These are phyloP conservation scores for Calonectria hawksworthii DNA, from an alignment of 2,329 filamentous ascomycete genomes.

Conservation along the genomic window DNA sequence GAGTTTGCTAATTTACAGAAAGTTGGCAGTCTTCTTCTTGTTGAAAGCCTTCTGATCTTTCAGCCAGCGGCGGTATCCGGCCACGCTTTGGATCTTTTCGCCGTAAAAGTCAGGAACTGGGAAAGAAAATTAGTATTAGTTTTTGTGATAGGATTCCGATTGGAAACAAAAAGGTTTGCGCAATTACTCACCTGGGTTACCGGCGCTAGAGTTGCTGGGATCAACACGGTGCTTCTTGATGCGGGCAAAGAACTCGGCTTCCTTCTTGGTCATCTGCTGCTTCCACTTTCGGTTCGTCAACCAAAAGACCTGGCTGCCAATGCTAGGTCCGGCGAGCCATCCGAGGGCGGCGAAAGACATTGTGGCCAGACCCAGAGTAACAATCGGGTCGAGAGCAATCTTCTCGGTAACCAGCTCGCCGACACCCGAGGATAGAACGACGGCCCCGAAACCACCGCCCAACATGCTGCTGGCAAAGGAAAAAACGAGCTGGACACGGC, in stretches of 20 bases:
- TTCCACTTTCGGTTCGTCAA: slow-evolving; percentile 79
- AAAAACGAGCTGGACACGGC: slow-evolving; percentile 85
- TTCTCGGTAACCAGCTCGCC: slow-evolving; percentile 79
- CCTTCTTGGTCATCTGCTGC: slow-evolving; percentile 85
- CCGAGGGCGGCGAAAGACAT: slow-evolving; percentile 83
- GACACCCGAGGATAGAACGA: slow-evolving; percentile 78
- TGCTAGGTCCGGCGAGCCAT: slow-evolving; percentile 87
- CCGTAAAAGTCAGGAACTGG: slow-evolving; percentile 97
- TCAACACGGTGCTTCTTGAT: slow-evolving; percentile 95
- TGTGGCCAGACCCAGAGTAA: slow-evolving; percentile 86
- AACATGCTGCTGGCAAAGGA: slow-evolving; percentile 76
- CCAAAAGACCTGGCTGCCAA: slow-evolving; percentile 87
- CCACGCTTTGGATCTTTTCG: slow-evolving; percentile 95
- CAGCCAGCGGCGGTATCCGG: slow-evolving; percentile 93
- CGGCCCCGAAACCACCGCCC: slow-evolving; percentile 73
- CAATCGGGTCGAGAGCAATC: slow-evolving; percentile 88
- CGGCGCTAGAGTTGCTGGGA: slow-evolving; percentile 87
- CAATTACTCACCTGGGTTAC: slow-evolving; percentile 77
- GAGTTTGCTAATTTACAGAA: slow-evolving; percentile 60
- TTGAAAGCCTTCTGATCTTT: slow-evolving; percentile 98
- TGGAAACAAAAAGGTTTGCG: not conserved
- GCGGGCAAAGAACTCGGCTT: slow-evolving; percentile 91
- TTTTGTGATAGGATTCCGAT: not conserved
- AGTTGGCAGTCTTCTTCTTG: slow-evolving; percentile 85
- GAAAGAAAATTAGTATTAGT: slow-evolving; percentile 33